Base-by-base conservation (phyloP, 148 eudicot genomes). In the Oxyria digyna region DNA sequence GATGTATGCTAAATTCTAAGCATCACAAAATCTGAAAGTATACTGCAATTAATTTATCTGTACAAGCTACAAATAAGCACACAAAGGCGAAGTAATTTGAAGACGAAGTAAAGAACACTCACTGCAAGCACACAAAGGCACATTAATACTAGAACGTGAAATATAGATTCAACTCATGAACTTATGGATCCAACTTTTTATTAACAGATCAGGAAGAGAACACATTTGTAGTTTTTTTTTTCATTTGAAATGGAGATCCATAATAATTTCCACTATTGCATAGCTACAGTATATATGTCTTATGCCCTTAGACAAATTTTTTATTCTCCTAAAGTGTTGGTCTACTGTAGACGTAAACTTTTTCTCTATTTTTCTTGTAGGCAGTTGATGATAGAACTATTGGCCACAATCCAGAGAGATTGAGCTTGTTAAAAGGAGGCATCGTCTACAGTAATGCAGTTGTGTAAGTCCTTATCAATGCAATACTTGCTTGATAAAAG, bases 391-490 rank as follows among this genome's bases (percentile, higher is more conserved):
- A 91, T 67, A 81, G 95, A 76, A 91, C 97, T 26, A 82, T 91
- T 80, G 97, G 97, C 54, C 97, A 91, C 70, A 91, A 91, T 57
- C 97, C 97, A 46, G 97, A 91, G 80, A 84, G 97, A 80, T 73
- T 91, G 77, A 84, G 97, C 79, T 80, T 91, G 63, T 74, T 91
- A 75, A 91, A 88, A 80, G 97, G 95, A 77, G 96, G 96, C 59
- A 85, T 91, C 71, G 88, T 88, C 23, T 91, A 91, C 79, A 86
- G 89, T 80, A 91, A 86, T 69, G 84, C 87, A 23, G 89, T 88
- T 67, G 91, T 82, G 97, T 90, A 84, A 87, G 96, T 82, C 31
- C 37, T 17, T 14, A 59, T 31, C 29, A 29, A 15, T 59, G 38
- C 33, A 55, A 55, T 26, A 26, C n/a, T 55, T 55, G 14, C 18